Percentiles rank a stretch among this genome's conserved stretches.
phyloP scores from a whole-genome alignment of 106 monocot genomes.

The Allium sativum region DNA sequence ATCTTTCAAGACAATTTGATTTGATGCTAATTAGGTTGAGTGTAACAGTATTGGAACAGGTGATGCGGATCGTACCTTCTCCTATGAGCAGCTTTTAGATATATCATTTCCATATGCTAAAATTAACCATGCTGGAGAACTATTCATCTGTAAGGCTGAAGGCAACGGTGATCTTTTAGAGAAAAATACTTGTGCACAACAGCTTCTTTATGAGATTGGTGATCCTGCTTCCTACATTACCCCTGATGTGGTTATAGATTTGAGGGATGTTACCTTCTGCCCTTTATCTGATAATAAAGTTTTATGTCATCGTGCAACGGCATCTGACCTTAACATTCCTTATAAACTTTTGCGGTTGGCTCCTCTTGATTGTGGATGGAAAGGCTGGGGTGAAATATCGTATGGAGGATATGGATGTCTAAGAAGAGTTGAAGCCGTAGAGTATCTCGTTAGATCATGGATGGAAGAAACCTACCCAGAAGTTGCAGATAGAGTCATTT shows the following conservation, averaged over 20 bases:
- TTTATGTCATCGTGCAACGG: slow-evolving; percentile 50
- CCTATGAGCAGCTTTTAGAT: slow-evolving; percentile 76
- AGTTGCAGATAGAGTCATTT: slow-evolving; percentile 42
- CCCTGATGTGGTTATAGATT: slow-evolving; percentile 92
- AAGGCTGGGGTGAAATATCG: slow-evolving; percentile 98
- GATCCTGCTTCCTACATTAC: slow-evolving; percentile 81
- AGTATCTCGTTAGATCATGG: slow-evolving; percentile 88
- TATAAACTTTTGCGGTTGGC: slow-evolving; percentile 63
- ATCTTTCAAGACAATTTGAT: too few relatives aligned
- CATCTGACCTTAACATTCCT: slow-evolving; percentile 39
- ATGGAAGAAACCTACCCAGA: slow-evolving; percentile 78
- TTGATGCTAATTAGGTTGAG: too few relatives aligned
- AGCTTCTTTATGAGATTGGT: slow-evolving; percentile 95
- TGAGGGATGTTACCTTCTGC: slow-evolving; percentile 56
- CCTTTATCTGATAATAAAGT: slow-evolving; percentile 58
- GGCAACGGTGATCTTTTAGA: slow-evolving; percentile 74
- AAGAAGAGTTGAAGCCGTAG: slow-evolving; percentile 77
- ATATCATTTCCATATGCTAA: slow-evolving; percentile 95
- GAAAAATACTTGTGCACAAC: slow-evolving; percentile 69
- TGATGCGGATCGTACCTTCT: slow-evolving; percentile 52
- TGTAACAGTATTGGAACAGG: slow-evolving; percentile 27
- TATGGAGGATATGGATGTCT: slow-evolving; percentile 83
- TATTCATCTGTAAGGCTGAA: slow-evolving; percentile 70
- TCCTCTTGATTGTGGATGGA: slow-evolving; percentile 81
- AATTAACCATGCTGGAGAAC: slow-evolving; percentile 58